Percentiles rank a stretch among this genome's conserved stretches.
Conservation (phyloP, 1,139 yeast species). For the Wickerhamomyces sp. region DNA sequence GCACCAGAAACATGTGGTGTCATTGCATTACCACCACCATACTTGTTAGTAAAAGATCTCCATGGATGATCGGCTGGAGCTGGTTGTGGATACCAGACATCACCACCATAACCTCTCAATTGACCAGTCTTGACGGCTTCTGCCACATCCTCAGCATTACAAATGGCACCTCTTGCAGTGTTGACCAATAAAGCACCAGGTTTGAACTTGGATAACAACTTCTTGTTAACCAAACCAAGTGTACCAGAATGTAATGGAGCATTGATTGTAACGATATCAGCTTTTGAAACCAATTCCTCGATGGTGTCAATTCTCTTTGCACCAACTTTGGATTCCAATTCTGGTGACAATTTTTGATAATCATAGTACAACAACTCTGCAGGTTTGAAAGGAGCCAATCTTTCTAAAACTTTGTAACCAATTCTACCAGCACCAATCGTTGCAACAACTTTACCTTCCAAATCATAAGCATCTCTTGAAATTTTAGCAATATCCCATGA, state of each 20-base stretch:
- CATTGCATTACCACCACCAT: conserved; percentile 80
- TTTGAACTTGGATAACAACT: conserved; percentile 66
- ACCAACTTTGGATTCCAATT: conserved; percentile 49
- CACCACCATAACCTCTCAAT: conserved; percentile 77
- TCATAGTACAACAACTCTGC: conserved; percentile 70
- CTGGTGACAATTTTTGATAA: conserved; percentile 63
- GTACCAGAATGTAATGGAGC: conserved; percentile 74
- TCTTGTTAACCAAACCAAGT: conserved; percentile 61
- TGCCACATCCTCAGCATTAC: conserved; percentile 69
- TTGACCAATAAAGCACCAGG: conserved; percentile 74
- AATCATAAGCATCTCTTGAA: conserved; percentile 68
- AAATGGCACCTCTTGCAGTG: conserved; percentile 83
- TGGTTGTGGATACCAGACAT: conserved; percentile 81
- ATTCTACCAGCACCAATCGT: conserved; percentile 84
- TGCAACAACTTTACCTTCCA: conserved; percentile 71
- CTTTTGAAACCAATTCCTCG: conserved; percentile 62
- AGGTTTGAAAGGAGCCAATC: conserved; percentile 70
- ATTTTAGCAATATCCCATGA: conserved; percentile 76
- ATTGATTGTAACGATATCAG: conserved; percentile 75
- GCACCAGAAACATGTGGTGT: conserved; percentile 82
- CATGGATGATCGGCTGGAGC: conserved; percentile 75
- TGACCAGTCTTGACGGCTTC: conserved; percentile 68
- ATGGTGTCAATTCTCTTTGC: conserved; percentile 59
- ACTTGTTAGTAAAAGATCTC: conserved; percentile 61
- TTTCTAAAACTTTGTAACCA: conserved; percentile 70